Evolutionary conservation across 2,329 filamentous ascomycete species (phyloP), one percentile per base, ranked within the genome.

Genomic region (Myriosclerotinia scirpicola): DNA sequence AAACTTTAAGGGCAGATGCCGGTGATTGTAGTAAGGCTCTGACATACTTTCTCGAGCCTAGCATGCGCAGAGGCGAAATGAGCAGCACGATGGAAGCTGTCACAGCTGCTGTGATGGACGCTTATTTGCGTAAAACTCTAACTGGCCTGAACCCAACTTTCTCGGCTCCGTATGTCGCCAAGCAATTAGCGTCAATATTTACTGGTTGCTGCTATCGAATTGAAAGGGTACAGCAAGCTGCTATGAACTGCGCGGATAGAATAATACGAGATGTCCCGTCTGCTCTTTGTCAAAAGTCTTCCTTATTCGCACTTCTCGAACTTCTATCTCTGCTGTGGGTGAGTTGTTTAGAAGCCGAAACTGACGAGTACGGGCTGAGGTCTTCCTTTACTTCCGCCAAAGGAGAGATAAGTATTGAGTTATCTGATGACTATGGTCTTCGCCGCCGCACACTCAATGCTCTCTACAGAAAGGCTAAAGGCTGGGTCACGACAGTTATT

Each of bases 281-380:
- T 4, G 90, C 92, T 2, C 82, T 99, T 20, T 98, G 94, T 75
- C 91, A 97, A 74, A 90, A 91, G 71, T 88, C 90, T 8, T 96
- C 96, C 1, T 82, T 99, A 0, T 99, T 98, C 79, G 93, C 94
- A 2, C 82, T 99, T 20, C 82, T 99, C 12, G 96, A 99, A 77
- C 84, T 99, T 5, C 81, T 99, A 22, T 94, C 92, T 4, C 85
- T 99, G 38, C 93, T 99, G 89, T 99, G 94, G 94, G 87, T 87
- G 58, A 94, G 93, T 75, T 99, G 95, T 76, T 82, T 99, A 20
- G 94, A 99, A 76, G 90, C 90, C 15, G 95, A 99, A 77, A 93
- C 93, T 0, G 94, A 99, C 73, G 88, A 96, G 74, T 99, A 98
- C 74, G 88, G 92, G 63, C 96, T 93, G 79, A 88, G 89, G 69